Evolutionary conservation across 1,284 basidiomycete species (phyloP), one percentile per base, ranked within the genome.

Genomic region (Gastroboletus turbinatus): DNA sequence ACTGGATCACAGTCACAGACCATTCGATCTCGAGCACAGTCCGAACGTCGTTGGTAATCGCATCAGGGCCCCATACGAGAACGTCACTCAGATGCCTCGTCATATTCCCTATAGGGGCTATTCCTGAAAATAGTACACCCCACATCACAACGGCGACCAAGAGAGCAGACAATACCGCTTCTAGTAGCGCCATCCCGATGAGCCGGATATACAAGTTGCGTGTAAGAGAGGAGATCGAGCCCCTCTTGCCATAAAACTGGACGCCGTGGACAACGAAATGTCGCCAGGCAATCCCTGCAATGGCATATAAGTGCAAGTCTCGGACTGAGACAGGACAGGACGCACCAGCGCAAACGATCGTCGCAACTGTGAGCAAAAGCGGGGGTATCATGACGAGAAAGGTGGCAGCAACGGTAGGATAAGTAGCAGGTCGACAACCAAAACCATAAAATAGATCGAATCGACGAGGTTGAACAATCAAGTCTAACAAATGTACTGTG

Each of bases 401-500:
- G 56, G 87, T 67, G 0, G 81, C 76, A 10, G 79, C 67, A 2
- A 76, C 61, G 3, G 85, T 83, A 47, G 78, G 75, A 65, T 84
- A 82, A 16, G 80, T 77, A 0, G 85, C 77, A 1, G 85, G 78
- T 38, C 76, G 74, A 68, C 89, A 91, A 16, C 88, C 89, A 59
- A 82, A 80, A 57, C 83, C 77, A 65, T 82, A 71, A 47, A 80
- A 70, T 52, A 92, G 73, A 68, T 87, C 82, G 70, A 88, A 91
- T 46, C 89, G 82, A 70, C 83, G 82, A 57, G 83, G 82, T 68
- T 91, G 89, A 17, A 82, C 82, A 55, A 85, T 69, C 39, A 81
- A 65, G 64, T 89, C 88, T 90, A 57, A 11, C 13, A 17, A 51
- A 39, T 9, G 45, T 33, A 10, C 51, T 21, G 48, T 27, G 47